Base-by-base conservation (phyloP, 352 stramenopile genomes). In the Phytophthora sp. region DNA sequence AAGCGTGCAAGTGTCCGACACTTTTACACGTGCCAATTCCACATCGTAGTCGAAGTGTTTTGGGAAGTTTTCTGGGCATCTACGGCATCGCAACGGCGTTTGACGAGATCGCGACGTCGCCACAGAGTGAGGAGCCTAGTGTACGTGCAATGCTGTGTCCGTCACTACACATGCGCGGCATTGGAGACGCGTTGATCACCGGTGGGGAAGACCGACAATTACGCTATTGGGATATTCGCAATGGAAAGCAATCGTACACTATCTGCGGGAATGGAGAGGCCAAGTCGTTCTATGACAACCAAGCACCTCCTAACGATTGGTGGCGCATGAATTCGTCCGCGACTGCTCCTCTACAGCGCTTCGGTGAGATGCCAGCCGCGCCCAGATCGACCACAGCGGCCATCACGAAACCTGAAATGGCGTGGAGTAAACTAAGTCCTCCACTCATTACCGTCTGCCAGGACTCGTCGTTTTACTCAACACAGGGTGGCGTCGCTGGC, bases 201-300 rank as follows among this genome's bases (percentile, higher is more conserved):
- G 96, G 94, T 44, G 97, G 96, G 6, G 95, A 96, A 63, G 96
- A 99, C 71, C 83, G 93, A 24, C 84, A 96, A 71, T 97, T 99
- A 63, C 86, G 96, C 24, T 99, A 98, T 78, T 99, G 97, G 97
- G 95, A 99, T 73, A 97, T 99, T 57, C 89, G 82, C 30, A 93
- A 93, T 21, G 85, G 94, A 23, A 96, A 95, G 35, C 89, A 97
- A 65, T 99, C 93, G 60, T 98, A 96, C 76, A 97, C 90, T 16
- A 80, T 98, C 13, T 97, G 82, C 41, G 95, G 96, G 23, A 88
- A 96, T 45, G 78, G 79, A 33, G 86, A 93, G 45, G 79, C 86
- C 57, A 94, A 91, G 64, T 91, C 86, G 7, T 94, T 94, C 38
- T 97, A 95, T 73, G 87, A 95, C 62, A 94, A 90, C 66, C 86